Evolutionary conservation across 202 grass and related monocot genomes (phyloP).

Genomic region (Zoysia matrella): DNA sequence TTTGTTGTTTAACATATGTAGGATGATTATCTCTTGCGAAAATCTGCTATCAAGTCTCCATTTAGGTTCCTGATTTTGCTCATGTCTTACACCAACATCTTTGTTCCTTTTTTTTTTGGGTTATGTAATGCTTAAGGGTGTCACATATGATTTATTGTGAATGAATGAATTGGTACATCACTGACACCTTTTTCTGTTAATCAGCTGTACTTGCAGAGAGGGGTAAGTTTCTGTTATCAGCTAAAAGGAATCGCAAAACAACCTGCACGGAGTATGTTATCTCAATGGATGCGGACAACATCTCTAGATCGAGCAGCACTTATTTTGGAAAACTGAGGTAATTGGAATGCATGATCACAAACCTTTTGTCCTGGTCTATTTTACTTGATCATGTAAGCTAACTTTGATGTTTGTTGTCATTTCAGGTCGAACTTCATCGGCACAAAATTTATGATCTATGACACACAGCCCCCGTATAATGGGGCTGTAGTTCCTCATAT

Average conservation of each 20-base stretch:
- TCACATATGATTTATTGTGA: not conserved
- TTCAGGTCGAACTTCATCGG: no score
- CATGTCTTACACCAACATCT: not conserved
- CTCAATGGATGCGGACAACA: no score
- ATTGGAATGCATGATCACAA: not conserved
- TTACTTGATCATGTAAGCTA: not conserved
- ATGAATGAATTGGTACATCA: not conserved
- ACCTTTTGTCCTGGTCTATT: not conserved
- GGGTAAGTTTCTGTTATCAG: slow-evolving; percentile 96
- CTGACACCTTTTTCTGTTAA: not conserved
- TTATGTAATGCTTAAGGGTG: not conserved
- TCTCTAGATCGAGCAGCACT: slow-evolving; percentile 65
- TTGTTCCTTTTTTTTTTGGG: not conserved
- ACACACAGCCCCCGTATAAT: no score
- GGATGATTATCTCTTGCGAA: not conserved
- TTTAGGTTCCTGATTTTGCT: not conserved
- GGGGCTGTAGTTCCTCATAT: slow-evolving; percentile 47
- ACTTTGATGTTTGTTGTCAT: no score
- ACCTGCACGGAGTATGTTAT: no score
- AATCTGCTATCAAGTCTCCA: not conserved
- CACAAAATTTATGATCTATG: no score
- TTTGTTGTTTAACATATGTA: not conserved
- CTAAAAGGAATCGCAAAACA: not conserved
- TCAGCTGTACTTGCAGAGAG: slow-evolving; percentile 84
- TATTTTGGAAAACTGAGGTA: slow-evolving; percentile 99